Evolutionary conservation across 805 yeast species (phyloP).

Genomic region (Pichia thaimueangensis): DNA sequence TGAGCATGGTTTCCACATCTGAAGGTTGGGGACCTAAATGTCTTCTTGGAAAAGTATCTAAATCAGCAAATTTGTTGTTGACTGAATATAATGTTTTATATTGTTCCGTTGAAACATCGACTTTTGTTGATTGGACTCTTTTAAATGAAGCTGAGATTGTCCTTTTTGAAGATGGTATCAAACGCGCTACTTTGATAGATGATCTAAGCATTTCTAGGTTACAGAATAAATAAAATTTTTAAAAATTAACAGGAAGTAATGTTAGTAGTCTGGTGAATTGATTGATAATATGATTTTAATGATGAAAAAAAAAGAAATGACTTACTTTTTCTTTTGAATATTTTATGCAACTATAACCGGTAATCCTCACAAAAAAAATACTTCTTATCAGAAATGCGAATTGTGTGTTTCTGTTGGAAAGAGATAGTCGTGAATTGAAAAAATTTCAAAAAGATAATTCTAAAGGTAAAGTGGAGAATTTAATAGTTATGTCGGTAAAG

Average conservation of each 20-base stretch:
- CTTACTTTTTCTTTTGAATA: too few species aligned
- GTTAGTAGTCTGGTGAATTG: background rate
- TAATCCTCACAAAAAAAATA: too few species aligned
- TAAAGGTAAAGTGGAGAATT: too few species aligned
- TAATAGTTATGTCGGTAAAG: too few species aligned
- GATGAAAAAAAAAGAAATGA: too few species aligned
- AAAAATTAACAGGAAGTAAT: background rate
- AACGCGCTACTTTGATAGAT: slow-evolving; percentile 3
- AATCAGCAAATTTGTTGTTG: slow-evolving; percentile 22
- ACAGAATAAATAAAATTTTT: background rate
- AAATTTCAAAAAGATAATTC: too few species aligned
- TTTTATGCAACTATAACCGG: too few species aligned
- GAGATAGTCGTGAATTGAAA: too few species aligned
- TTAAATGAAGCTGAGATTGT: background rate
- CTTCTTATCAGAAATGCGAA: too few species aligned
- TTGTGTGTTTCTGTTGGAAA: too few species aligned
- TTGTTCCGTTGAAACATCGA: slow-evolving; percentile 50
- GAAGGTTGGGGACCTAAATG: slow-evolving; percentile 78
- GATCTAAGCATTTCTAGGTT: slow-evolving; percentile 6
- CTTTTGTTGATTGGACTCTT: slow-evolving; percentile 24
- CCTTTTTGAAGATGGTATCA: background rate
- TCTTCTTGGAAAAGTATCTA: slow-evolving; percentile 85
- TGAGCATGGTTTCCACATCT: slow-evolving; percentile 62
- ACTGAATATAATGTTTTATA: slow-evolving; percentile 45
- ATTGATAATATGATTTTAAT: background rate